Base-by-base conservation (phyloP, 306 rosid species). In the Datisca glomerata region DNA sequence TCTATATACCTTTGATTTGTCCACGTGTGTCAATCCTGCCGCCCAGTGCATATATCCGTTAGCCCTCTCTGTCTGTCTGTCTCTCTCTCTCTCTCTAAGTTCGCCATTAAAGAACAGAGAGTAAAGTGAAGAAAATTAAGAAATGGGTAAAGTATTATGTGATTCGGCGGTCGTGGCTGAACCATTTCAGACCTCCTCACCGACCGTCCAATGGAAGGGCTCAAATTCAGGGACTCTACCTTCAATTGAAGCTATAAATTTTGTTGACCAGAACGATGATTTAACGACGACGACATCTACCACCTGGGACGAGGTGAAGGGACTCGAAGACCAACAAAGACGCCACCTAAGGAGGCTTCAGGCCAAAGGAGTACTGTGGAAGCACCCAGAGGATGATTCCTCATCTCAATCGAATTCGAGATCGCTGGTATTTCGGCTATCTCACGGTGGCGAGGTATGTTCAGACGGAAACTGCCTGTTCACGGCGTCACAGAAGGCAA, bases 381-480 rank as follows among this genome's bases (percentile, higher is more conserved):
- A 80, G 70, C 80, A 64, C 2, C 86, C 93, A 6, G 73, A 20
- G 29, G 84, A 61, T 12, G 57, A 60, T 0, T 70, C 69, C 8
- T 42, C 71, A 0, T 4, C 64, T 1, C 45, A 20, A 11, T 51
- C 11, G 61, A 79, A 20, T 12, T 51, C 11, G 61, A 79, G 80
- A 68, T 70, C 95, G 16, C 78, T 80, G 13, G 79, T 89, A 0
- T 83, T 89, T 69, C 75, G 86, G 3, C 86, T 89, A 14, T 77
- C 95, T 0, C 81, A 89, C 49, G 97, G 97, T 21, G 97, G 97
- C 0, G 97, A 89, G 66, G 95, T 89, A 11, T 84, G 91, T 0
- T 37, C 97, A 14, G 97, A 89, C 34, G 97, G 97, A 0, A 89
- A 89, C 73, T 89, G 97, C 50, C 63, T 89, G 13, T 89, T 89